phyloP scores from a whole-genome alignment of 106 monocot species.

The Platanthera zijinensis region DNA sequence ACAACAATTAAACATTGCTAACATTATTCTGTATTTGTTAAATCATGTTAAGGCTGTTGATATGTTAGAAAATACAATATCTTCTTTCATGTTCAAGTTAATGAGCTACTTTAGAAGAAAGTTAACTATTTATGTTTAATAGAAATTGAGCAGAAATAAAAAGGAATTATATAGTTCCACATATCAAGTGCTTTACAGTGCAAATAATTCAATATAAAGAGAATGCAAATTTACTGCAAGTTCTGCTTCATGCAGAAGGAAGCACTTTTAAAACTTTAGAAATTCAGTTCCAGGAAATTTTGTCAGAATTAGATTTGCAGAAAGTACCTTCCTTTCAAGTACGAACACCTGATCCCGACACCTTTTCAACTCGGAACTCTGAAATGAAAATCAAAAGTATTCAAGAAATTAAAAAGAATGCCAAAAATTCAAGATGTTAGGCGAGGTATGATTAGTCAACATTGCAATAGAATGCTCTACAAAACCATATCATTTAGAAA shows the following conservation, averaged over 20 bases:
- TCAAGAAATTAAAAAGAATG: neutral
- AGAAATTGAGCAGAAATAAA: neutral
- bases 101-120: neutral
- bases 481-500: neutral
- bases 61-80: neutral
- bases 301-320: neutral
- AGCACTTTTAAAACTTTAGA: neutral
- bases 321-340: slow-evolving; percentile 59
- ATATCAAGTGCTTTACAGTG: neutral
- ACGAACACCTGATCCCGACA: slow-evolving; percentile 45
- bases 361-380: slow-evolving; percentile 61
- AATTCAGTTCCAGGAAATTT: neutral
- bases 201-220: neutral
- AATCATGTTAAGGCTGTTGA: neutral
- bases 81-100: neutral
- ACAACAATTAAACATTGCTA: neutral
- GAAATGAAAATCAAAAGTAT: slow-evolving; percentile 12
- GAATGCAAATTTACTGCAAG: neutral
- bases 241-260: neutral
- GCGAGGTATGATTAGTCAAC: neutral
- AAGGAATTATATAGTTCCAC: neutral
- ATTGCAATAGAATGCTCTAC: neutral
- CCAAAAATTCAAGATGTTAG: neutral
- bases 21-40: neutral
- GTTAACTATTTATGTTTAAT: neutral